A percentile compares a stretch with the other conserved stretches of the same genome.
These are phyloP conservation scores for Aspergillus floridensis DNA, from an alignment of 2,329 filamentous ascomycete genomes.

Conservation along the genomic window DNA sequence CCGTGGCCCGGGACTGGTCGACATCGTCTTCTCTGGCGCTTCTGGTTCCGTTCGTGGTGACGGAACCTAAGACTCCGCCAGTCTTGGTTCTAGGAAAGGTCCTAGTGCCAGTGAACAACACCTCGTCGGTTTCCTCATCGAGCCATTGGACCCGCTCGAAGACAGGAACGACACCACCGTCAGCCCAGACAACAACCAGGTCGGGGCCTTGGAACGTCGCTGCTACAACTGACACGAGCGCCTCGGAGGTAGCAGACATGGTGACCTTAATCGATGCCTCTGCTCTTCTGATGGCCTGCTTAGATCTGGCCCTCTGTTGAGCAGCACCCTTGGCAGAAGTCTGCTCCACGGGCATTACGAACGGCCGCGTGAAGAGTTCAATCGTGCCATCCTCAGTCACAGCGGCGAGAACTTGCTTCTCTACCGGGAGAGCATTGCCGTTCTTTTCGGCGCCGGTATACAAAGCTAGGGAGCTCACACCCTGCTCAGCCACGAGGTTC, in stretches of 20 bases:
- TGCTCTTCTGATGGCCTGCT: slow-evolving; percentile 45
- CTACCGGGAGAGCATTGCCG: slow-evolving; percentile 18
- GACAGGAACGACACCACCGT: slow-evolving; percentile 49
- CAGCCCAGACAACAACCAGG: slow-evolving; percentile 48
- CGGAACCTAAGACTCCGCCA: slow-evolving; percentile 44
- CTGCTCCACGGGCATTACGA: slow-evolving; percentile 33
- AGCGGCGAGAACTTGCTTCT: slow-evolving; percentile 45
- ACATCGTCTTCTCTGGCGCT: slow-evolving; percentile 52
- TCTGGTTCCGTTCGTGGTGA: slow-evolving; percentile 54
- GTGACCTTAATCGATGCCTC: slow-evolving; percentile 47
- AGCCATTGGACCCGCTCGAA: slow-evolving; percentile 52
- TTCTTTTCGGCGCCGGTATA: slow-evolving; percentile 26
- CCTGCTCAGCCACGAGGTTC: slow-evolving; percentile 50
- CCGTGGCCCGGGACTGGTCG: slow-evolving; percentile 57
- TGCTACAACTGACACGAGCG: slow-evolving; percentile 43
- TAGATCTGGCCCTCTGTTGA: slow-evolving; percentile 46
- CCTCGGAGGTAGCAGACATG: slow-evolving; percentile 40
- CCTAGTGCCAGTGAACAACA: slow-evolving; percentile 45
- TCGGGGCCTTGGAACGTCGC: slow-evolving; percentile 47
- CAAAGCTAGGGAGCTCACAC: slow-evolving; percentile 42
- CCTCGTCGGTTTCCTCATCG: slow-evolving; percentile 43
- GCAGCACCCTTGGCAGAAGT: slow-evolving; percentile 30
- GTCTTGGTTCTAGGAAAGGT: slow-evolving; percentile 46
- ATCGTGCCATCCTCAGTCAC: slow-evolving; percentile 50
- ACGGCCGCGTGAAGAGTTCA: slow-evolving; percentile 52